Evolutionary conservation across 2,329 filamentous ascomycete species (phyloP), one percentile per base, ranked within the genome.

Genomic region (Epichloe sylvatica): DNA sequence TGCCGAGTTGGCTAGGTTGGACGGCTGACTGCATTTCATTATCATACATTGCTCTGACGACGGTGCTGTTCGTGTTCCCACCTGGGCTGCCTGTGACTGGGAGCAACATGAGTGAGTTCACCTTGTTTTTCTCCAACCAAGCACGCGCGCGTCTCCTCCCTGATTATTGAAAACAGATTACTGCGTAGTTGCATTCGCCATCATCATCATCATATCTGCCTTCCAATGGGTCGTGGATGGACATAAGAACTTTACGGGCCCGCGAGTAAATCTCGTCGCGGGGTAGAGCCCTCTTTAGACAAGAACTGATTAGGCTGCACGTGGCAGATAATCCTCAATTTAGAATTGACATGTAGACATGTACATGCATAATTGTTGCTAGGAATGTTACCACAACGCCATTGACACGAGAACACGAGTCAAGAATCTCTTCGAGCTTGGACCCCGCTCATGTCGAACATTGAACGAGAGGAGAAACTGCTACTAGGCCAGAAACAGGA

Each of bases 31-130:
- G 57, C 6, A 55, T 62, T 30, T 82, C 82, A 1, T 66, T 87
- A 19, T 70, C 68, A 0, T 87, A 84, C 58, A 78, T 82, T 2
- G 64, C 77, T 8, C 65, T 87, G 5, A 86, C 82, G 0, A 86
- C 81, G 0, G 77, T 87, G 0, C 70, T 88, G 0, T 87, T 87
- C 63, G 68, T 86, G 33, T 85, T 87, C 60, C 83, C 84, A 1
- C 82, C 83, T 0, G 73, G 70, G 0, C 57, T 81, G 3, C 82
- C 81, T 0, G 80, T 83, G 0, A 77, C 77, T 0, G 74, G 75
- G 2, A 78, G 70, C 55, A 85, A 76, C 61, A 87, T 87, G 83
- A 88, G 58, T 60, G 46, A 2, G 56, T 46, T 30, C 30, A 30
- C 1, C 30, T 30, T 30, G 9, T 30, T 1, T 11, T 30, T 4